Conservation (phyloP, 441 rosid species). For the Rhodomyrtus psidioides region DNA sequence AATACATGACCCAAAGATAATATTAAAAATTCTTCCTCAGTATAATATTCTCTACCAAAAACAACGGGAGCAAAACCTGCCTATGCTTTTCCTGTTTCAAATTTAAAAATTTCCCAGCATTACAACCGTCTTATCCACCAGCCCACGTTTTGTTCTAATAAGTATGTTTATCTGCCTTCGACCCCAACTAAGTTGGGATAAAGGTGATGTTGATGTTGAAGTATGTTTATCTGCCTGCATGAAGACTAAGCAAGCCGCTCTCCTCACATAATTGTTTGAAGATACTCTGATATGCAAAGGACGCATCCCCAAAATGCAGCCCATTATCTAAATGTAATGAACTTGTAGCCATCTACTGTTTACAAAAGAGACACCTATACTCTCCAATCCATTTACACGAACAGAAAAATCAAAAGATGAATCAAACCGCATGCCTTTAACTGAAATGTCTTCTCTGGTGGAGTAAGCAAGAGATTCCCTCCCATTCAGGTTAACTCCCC, state of each 20-base stretch:
- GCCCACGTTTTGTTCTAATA: not conserved
- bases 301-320: not conserved
- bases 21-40: not conserved
- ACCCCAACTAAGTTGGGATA: too few species aligned
- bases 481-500: not conserved
- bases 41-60: not conserved
- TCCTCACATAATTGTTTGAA: not conserved
- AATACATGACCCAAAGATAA: not conserved
- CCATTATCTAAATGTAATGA: not conserved
- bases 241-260: too few species aligned
- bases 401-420: not conserved
- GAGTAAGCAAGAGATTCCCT: not conserved
- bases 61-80: not conserved
- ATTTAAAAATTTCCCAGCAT: not conserved
- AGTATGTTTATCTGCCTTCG: not conserved
- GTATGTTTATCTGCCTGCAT: not conserved
- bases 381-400: not conserved
- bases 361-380: not conserved
- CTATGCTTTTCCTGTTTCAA: not conserved
- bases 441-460: not conserved
- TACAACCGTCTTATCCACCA: not conserved
- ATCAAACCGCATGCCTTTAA: not conserved
- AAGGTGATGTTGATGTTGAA: too few species aligned
- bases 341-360: not conserved
- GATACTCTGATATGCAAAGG: not conserved